Evolutionary conservation across 768 basidiomycete genomes (phyloP), one percentile per base, ranked within the genome.

Genomic region (Dacryopinax spathularia): DNA sequence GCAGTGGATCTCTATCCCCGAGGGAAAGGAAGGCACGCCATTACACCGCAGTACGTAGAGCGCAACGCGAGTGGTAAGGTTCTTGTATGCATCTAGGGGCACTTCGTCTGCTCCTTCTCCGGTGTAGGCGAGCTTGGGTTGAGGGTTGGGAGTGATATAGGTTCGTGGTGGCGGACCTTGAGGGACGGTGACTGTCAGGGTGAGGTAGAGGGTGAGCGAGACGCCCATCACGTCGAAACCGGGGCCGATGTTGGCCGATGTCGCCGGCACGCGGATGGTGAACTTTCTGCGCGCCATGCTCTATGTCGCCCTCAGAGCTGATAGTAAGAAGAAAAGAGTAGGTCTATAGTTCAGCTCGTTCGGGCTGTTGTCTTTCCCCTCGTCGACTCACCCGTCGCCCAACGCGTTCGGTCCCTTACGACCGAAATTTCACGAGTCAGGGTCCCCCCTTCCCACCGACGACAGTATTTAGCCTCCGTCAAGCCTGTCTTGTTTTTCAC

Each of bases 171-270:
- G 72, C 7, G 73, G 68, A 31, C 20, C 62, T 33, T 25, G 65
- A 34, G 33, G 64, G 13, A 80, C 70, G 59, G 78, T 78, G 69
- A 93, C 86, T 56, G 80, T 80, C 70, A 98, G 80, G 16, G 84
- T 86, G 68, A 97, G 82, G 68, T 86, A 81, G 33, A 96, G 82
- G 1, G 91, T 91, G 25, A 98, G 84, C 0, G 95, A 94, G 66
- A 99, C 86, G n/a, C 96, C 96, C 67, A 97, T 92, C 66, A 98
- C 96, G 74, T 99, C 96, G 75, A 99, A 99, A 27, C 95, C 95
- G 37, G 95, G 95, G 1, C 95, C 95, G 71, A 99, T 93, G 78
- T 99, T 99, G 67, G 95, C 95, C 66, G 94, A 93, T 1, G 95
- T 97, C n/a, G 92, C 92, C 10, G 95, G 95, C 61, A 98, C 88